Base-by-base conservation (phyloP, 352 stramenopile genomes). In the Globisporangium splendens region DNA sequence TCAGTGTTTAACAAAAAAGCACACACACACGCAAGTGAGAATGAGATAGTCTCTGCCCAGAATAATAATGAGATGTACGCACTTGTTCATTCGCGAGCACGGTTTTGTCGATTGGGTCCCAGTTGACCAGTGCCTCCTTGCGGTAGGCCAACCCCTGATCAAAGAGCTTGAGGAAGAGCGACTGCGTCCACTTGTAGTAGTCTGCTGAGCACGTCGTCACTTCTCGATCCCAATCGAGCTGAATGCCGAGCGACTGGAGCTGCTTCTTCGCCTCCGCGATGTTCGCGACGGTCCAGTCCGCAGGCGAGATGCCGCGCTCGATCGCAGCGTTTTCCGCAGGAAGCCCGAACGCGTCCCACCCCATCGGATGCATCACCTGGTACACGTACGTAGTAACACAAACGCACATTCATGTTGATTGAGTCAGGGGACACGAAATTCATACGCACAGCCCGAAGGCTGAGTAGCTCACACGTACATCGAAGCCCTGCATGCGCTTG, bases 181-280 rank as follows among this genome's bases (percentile, higher is more conserved):
- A 99, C 72, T 99, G 98, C 17, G 98, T 99, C 97, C 97, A 99
- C 70, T 97, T 97, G 63, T 99, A 98, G 76, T 99, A 99, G 44
- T 97, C 88, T 8, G 91, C 66, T 56, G 97, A 77, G 46, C 96
- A 99, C 24, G 97, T 99, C 10, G 95, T 96, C 46, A 99, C 68
- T 65, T 99, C 98, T 10, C 86, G 79, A 24, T 98, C 88, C 97
- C 97, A 99, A 83, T 99, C 94, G 67, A 99, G 98, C 12, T 68
- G 83, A 60, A 99, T 99, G 10, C 97, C 97, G 17, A 99, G 82
- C 61, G 88, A 89, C 74, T 98, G 78, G 44, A 99, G 83, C 70
- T 99, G 97, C 43, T 77, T 59, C 71, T 98, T 98, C 59, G 98
- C 98, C 63, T 96, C 95, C 33, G 79, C 89, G 74, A 99, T 99